Conservation (phyloP, 1,139 yeast genomes). For the Zygoascus sp. region DNA sequence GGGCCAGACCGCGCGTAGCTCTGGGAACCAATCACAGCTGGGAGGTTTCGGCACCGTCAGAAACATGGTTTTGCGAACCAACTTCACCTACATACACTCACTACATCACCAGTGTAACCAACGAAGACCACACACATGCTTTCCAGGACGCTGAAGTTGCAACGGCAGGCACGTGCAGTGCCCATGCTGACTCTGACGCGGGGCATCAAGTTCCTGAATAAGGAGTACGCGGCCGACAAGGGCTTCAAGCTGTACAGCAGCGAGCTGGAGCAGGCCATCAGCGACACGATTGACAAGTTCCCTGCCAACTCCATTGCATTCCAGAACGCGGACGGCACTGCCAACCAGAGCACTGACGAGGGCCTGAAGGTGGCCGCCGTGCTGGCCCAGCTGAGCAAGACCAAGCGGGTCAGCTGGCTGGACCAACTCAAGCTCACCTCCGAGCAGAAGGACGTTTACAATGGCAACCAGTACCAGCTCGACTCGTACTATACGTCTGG, state of each 20-base stretch:
- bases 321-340: slow-evolving; percentile 74
- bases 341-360: slow-evolving; percentile 42
- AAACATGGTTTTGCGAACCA: no score
- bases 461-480: slow-evolving; percentile 62
- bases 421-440: slow-evolving; percentile 54
- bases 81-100: no score
- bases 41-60: neutral
- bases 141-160: no score
- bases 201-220: slow-evolving; percentile 21
- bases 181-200: slow-evolving; percentile 11
- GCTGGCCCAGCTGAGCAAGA: slow-evolving; percentile 57
- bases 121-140: neutral
- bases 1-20: neutral
- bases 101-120: neutral
- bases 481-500: slow-evolving; percentile 52
- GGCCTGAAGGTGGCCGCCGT: slow-evolving; percentile 74
- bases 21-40: slow-evolving; percentile 9
- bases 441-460: slow-evolving; percentile 55
- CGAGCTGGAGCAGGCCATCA: slow-evolving; percentile 32
- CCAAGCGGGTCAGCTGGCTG: slow-evolving; percentile 57
- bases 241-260: slow-evolving; percentile 28
- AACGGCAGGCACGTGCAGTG: neutral
- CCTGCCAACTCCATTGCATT: slow-evolving; percentile 43
- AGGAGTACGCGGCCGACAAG: slow-evolving; percentile 21
- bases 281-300: slow-evolving; percentile 28